Conservation (phyloP, 2,329 filamentous ascomycete species). For the Hortaea sp. region DNA sequence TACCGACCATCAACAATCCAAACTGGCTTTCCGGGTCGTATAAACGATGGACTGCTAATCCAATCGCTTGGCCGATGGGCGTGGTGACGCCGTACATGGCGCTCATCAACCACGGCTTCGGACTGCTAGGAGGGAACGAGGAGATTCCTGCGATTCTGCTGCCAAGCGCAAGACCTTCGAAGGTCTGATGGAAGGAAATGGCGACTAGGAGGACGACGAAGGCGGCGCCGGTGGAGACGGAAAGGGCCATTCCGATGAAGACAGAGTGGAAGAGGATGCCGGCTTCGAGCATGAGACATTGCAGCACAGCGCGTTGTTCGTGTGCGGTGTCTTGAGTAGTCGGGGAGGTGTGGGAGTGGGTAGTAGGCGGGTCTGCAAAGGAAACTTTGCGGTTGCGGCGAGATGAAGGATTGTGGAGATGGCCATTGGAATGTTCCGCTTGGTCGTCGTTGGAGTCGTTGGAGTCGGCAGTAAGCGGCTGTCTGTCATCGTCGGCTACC, state of each 20-base stretch:
- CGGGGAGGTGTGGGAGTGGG: neutral
- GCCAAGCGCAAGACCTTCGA: slow-evolving; percentile 59
- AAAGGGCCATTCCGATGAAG: slow-evolving; percentile 64
- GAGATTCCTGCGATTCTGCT: slow-evolving; percentile 61
- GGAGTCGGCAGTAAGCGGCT: slow-evolving; percentile 16
- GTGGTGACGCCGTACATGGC: slow-evolving; percentile 52
- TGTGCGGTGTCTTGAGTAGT: slow-evolving; percentile 13
- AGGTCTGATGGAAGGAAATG: slow-evolving; percentile 63
- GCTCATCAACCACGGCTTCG: slow-evolving; percentile 64
- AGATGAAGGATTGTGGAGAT: slow-evolving; percentile 4
- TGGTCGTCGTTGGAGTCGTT: slow-evolving; percentile 6
- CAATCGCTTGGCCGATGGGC: slow-evolving; percentile 41
- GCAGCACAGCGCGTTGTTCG: slow-evolving; percentile 56
- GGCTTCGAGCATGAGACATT: slow-evolving; percentile 65
- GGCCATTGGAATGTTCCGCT: slow-evolving; percentile 6
- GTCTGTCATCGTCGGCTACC: slow-evolving; percentile 1
- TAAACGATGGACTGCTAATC: slow-evolving; percentile 38
- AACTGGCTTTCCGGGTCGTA: slow-evolving; percentile 40
- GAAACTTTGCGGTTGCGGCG: slow-evolving; percentile 9
- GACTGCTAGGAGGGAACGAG: slow-evolving; percentile 58
- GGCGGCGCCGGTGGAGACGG: slow-evolving; percentile 54
- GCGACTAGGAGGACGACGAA: slow-evolving; percentile 59
- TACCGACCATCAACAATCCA: slow-evolving; percentile 40
- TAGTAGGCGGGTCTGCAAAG: slow-evolving; percentile 6
- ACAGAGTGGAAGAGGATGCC: slow-evolving; percentile 72